Conservation (phyloP, 2,329 filamentous ascomycete genomes). For the Fusarium phyllophilum region DNA sequence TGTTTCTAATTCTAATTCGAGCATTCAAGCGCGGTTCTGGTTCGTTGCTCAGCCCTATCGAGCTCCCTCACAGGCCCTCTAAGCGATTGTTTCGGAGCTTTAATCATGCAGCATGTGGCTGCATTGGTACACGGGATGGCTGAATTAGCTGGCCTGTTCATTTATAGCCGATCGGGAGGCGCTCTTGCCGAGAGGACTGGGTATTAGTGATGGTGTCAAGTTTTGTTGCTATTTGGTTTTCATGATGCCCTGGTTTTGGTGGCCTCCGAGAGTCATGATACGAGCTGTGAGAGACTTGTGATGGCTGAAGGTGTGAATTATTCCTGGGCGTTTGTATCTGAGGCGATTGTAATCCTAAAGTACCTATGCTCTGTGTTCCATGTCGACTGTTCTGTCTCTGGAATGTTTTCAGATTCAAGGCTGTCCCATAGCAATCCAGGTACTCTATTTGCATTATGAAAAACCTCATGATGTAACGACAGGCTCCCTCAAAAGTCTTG, state of each 20-base stretch:
- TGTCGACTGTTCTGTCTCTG: not conserved
- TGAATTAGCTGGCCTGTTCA: not conserved
- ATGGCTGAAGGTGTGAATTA: not conserved
- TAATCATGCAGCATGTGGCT: constrained; percentile 1
- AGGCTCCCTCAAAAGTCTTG: constrained; percentile 6
- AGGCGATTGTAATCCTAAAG: not conserved
- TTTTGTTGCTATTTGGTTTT: not conserved
- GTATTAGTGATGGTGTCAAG: not conserved
- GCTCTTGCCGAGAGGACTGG: not conserved
- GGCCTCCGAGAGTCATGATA: not conserved
- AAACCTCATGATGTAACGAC: constrained; percentile 1
- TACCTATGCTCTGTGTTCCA: not conserved
- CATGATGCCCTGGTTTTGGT: constrained; percentile 5
- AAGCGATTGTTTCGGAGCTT: constrained; percentile 8
- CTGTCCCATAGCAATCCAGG: not conserved
- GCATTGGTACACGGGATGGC: constrained; percentile 24
- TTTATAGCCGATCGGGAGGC: not conserved
- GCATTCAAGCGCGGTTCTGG: constrained; percentile 8
- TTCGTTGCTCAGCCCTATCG: not conserved
- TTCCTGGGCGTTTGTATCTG: not conserved
- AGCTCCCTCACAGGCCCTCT: not conserved
- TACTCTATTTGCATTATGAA: not conserved
- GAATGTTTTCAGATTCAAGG: not conserved
- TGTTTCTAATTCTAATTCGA: constrained; percentile 14
- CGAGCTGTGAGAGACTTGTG: not conserved